Evolutionary conservation across 108 stramenopile genomes (phyloP).

Genomic region (Chaetoceros muelleri): DNA sequence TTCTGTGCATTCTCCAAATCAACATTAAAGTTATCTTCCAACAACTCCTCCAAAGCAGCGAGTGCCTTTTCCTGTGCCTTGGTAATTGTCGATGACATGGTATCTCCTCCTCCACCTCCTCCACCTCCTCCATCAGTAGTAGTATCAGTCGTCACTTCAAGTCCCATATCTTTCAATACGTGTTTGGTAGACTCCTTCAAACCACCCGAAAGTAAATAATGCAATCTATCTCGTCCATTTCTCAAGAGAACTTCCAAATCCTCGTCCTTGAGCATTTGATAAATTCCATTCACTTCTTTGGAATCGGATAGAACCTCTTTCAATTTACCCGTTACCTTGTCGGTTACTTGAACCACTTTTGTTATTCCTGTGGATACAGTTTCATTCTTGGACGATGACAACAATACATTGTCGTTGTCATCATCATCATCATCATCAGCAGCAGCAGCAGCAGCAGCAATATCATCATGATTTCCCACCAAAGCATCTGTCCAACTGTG

Average conservation of each 20-base stretch:
- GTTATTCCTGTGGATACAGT: neutral
- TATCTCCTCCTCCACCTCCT: no score
- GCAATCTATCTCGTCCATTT: conserved; percentile 49
- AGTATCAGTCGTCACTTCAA: conserved; percentile 24
- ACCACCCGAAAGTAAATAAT: conserved; percentile 48
- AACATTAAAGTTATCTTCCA: conserved; percentile 10
- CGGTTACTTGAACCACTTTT: conserved; percentile 15
- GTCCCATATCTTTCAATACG: conserved; percentile 48
- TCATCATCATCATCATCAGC: conserved; percentile 8
- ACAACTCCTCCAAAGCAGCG: conserved; percentile 28
- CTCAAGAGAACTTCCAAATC: conserved; percentile 58
- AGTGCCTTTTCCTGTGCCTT: conserved; percentile 59
- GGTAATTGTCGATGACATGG: conserved; percentile 13
- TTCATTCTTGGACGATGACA: no score
- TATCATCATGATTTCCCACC: neutral
- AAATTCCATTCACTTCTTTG: conserved; percentile 46
- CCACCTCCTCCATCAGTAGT: neutral
- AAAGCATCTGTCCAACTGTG: conserved; percentile 8
- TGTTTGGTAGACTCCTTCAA: conserved; percentile 43
- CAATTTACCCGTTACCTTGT: conserved; percentile 6
- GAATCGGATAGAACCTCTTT: conserved; percentile 18
- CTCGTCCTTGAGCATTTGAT: conserved; percentile 73
- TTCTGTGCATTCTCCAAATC: conserved; percentile 4
- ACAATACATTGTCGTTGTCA: conserved; percentile 2
- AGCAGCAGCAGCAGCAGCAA: conserved; percentile 6